Evolutionary conservation across 2,329 filamentous ascomycete genomes (phyloP), one percentile per base, ranked within the genome.

Genomic region (Nemania serpens): DNA sequence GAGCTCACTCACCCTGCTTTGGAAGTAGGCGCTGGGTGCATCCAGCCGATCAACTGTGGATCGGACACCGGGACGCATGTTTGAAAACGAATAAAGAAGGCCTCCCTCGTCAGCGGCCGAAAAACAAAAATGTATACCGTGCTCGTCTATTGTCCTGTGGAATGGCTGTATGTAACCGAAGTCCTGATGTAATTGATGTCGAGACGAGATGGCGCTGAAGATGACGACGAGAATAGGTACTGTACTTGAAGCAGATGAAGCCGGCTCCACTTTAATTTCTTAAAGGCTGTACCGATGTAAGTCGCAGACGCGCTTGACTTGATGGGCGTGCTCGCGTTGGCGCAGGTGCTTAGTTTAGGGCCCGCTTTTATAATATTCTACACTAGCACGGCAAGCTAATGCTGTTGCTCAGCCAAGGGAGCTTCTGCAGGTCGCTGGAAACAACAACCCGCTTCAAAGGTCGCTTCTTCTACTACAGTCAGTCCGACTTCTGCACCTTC

Each of bases 1-100:
- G 58, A 39, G 47, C 55, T 59, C 65, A 73, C 81, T 74, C 79
- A 96, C 94, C 80, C 91, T 91, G 78, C 84, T 88, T 65, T 87
- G 84, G 72, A 93, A 97, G 80, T 99, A 99, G 70, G 94, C 93
- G 75, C 94, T 98, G 17, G 95, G 94, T 77, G 89, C 90, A 78
- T 99, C 95, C 65, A 99, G 86, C 63, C 95, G 85, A 52, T 98
- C 94, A 65, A 98, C 91, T 6, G 95, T 98, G 75, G 83, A 88
- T 73, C 85, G 80, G 64, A 78, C 73, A 45, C 74, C 75, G 58
- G 76, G 72, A 62, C 76, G 75, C 84, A 86, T 85, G 13, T 60
- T 69, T 5, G 11, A 39, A 29, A 29, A 29, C 25, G 61, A 53
- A 57, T 17, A 15, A n/a, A 20, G 25, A 15, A 42, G 34, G 7